Base-by-base conservation (phyloP, 495 filamentous ascomycete genomes). In the Podospora sp. region DNA sequence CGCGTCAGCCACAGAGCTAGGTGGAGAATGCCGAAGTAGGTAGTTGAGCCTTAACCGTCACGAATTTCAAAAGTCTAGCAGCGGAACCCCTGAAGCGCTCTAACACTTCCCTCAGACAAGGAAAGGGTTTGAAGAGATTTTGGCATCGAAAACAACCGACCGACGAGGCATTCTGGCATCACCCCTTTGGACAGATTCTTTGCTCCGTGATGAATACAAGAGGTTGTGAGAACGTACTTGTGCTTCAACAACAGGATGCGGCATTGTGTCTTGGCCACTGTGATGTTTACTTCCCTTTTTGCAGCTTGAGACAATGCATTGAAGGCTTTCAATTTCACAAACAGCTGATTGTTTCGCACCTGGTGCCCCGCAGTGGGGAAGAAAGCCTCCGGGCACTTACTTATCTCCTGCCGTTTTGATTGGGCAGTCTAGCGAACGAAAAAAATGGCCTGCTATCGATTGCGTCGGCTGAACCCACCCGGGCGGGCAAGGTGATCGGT, bases 391-490 rank as follows among this genome's bases (percentile, higher is more conserved):
- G 57, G 57, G 55, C 14, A 25, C 20, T n/a, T n/a, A 20, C 24
- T 60, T 60, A 60, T 33, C 26, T 59, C 24, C 29, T 21, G 57
- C 4, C 22, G 29, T 6, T 7, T 7, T 62, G 60, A 62, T 62
- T 62, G 35, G 60, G 12, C 26, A 6, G 21, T 35, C 20, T 62
- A 50, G 60, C 36, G 60, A 62, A 46, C 2, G 40, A 46, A 46
- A 46, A 62, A 62, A 62, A 49, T 21, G n/a, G 35, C 22, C n/a
- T 25, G 29, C 20, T 62, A 62, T 62, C 60, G 60, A 62, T 62
- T 50, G 60, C 60, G 40, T 62, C 60, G 60, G 60, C 60, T 46
- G 33, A 46, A 46, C 60, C 57, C 57, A 59, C 59, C 6, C 29
- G 11, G 59, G n/a, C 33, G 33, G 33, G 53, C 22, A 11, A 21